Evolutionary conservation across 202 grass and related monocot genomes (phyloP).

Genomic region (Carex arenaria): DNA sequence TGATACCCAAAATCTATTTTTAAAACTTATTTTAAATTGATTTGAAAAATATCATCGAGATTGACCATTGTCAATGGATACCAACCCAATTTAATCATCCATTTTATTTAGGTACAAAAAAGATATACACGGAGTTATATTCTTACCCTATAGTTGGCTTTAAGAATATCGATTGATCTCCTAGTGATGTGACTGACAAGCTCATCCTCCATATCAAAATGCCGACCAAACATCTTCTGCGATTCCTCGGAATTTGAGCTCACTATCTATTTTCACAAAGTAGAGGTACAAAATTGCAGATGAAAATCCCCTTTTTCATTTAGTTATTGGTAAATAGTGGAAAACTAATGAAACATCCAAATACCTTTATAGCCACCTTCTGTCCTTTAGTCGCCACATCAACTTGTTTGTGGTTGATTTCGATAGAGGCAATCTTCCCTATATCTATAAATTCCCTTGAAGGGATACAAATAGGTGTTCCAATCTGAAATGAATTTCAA

Average conservation of each 20-base stretch:
- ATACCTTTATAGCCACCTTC: constrained; percentile 45
- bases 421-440: constrained; percentile 38
- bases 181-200: constrained; percentile 40
- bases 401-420: constrained; percentile 47
- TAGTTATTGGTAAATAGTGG: neutral
- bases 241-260: constrained; percentile 27
- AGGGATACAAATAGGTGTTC: constrained; percentile 43
- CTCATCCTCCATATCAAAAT: constrained; percentile 51
- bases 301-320: neutral
- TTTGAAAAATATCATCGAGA: neutral
- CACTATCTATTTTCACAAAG: constrained; percentile 26
- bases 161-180: constrained; percentile 38
- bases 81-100: neutral
- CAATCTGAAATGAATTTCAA: constrained; percentile 29
- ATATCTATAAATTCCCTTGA: constrained; percentile 39
- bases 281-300: neutral
- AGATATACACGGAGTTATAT: neutral
- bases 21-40: neutral
- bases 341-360: neutral
- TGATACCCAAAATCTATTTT: neutral
- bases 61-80: neutral
- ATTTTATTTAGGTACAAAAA: neutral
- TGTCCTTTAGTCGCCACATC: constrained; percentile 39
- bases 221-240: constrained; percentile 32
- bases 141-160: constrained; percentile 39